These are phyloP conservation scores for Aquilaria agallochum DNA, from an alignment of 441 rosid genomes.

Conservation along the genomic window DNA sequence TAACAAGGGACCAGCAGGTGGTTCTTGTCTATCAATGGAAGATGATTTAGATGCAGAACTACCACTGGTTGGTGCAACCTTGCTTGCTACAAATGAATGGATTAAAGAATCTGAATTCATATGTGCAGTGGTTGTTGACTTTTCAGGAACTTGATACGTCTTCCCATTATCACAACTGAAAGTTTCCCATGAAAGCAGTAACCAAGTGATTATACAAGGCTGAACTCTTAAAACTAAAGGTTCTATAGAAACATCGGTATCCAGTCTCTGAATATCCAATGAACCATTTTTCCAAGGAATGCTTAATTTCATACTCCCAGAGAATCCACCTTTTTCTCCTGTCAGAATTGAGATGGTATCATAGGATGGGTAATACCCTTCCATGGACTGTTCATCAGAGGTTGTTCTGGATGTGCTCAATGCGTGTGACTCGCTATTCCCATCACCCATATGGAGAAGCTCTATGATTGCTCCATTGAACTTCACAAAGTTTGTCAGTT, in stretches of 20 bases:
- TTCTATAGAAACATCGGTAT: constrained; percentile 75
- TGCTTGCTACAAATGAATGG: constrained; percentile 26
- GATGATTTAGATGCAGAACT: constrained; percentile 30
- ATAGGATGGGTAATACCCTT: constrained; percentile 23
- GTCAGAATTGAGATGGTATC: constrained; percentile 52
- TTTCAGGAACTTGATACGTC: constrained; percentile 16
- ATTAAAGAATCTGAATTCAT: constrained; percentile 37
- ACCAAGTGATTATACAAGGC: constrained; percentile 73
- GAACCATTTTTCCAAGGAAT: constrained; percentile 98
- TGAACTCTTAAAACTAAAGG: constrained; percentile 78
- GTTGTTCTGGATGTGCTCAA: constrained; percentile 24
- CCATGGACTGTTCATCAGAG: constrained; percentile 20
- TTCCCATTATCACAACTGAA: constrained; percentile 31
- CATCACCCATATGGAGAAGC: constrained; percentile 60
- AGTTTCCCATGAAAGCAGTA: constrained; percentile 57
- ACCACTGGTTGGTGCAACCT: constrained; percentile 17
- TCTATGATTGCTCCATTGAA: constrained; percentile 86
- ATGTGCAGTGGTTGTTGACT: constrained; percentile 42
- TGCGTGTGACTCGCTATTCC: constrained; percentile 28
- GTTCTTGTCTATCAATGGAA: constrained; percentile 41
- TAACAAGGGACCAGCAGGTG: constrained; percentile 38
- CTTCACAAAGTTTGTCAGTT: constrained; percentile 63
- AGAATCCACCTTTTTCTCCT: constrained; percentile 74
- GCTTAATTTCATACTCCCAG: constrained; percentile 82
- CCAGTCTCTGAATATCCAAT: constrained; percentile 82